Conservation (phyloP, 306 rosid species). For the Sphenostylis stenocarpa region DNA sequence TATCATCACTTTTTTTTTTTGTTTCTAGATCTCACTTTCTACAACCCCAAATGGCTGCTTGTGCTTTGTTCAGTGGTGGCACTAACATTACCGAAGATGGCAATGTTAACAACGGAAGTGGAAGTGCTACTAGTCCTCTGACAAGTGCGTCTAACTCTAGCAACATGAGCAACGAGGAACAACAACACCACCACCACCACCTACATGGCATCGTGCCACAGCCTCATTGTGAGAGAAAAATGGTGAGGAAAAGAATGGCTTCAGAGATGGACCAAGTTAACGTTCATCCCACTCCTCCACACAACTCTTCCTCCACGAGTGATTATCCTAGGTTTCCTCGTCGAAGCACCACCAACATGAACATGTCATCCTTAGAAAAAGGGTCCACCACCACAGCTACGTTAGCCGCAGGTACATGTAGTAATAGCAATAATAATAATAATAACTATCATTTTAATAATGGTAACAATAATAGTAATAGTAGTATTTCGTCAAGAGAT, state of each 20-base stretch:
- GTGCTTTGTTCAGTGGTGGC: constrained; percentile 46
- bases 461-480: neutral
- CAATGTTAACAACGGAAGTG: constrained; percentile 14
- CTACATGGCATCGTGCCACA: constrained; percentile 4
- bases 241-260: constrained; percentile 87
- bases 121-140: constrained; percentile 32
- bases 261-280: constrained; percentile 64
- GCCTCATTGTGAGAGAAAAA: constrained; percentile 35
- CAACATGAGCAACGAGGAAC: constrained; percentile 31
- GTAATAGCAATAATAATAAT: neutral
- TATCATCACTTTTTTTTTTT: neutral
- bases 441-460: constrained; percentile 23
- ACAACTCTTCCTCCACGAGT: neutral
- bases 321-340: constrained; percentile 55
- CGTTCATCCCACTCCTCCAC: constrained; percentile 22
- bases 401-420: constrained; percentile 39
- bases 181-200: neutral
- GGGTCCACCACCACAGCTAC: constrained; percentile 29
- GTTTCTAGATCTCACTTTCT: neutral
- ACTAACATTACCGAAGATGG: constrained; percentile 31
- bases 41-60: constrained; percentile 57
- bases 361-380: constrained; percentile 2
- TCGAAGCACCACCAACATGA: constrained; percentile 32
- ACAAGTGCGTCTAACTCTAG: constrained; percentile 39
- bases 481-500: constrained; percentile 32